phyloP scores from a whole-genome alignment of 2,329 filamentous ascomycete species.

The Fusarium veterinarium region DNA sequence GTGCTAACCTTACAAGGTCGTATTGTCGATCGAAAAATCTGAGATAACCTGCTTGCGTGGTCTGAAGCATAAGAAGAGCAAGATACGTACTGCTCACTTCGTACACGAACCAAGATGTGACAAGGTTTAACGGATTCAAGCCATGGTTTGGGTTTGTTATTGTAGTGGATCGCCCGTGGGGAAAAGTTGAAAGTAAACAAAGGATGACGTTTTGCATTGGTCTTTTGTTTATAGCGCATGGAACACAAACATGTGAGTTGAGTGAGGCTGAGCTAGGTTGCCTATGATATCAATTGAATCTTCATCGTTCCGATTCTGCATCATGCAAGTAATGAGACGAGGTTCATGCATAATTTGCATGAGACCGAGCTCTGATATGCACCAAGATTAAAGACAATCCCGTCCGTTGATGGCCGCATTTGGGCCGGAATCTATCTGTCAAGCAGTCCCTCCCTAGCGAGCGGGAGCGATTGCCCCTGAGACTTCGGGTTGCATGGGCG shows the following conservation, averaged over 20 bases:
- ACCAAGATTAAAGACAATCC: slow-evolving; percentile 4
- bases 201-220: slow-evolving; percentile 38
- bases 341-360: slow-evolving; percentile 36
- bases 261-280: neutral
- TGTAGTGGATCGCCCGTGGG: slow-evolving; percentile 35
- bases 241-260: neutral
- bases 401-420: slow-evolving; percentile 17
- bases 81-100: neutral
- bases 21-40: slow-evolving; percentile 26
- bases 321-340: slow-evolving; percentile 23
- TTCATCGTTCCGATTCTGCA: slow-evolving; percentile 10
- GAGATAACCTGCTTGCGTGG: slow-evolving; percentile 16
- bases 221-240: slow-evolving; percentile 36
- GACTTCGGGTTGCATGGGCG: slow-evolving; percentile 13
- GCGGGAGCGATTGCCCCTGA: slow-evolving; percentile 27
- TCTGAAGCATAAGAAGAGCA: slow-evolving; percentile 20
- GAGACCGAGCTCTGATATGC: slow-evolving; percentile 31
- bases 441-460: slow-evolving; percentile 13
- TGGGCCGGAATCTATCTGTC: slow-evolving; percentile 29
- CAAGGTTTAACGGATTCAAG: slow-evolving; percentile 29
- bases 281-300: neutral
- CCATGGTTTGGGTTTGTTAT: slow-evolving; percentile 21
- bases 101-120: slow-evolving; percentile 5
- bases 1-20: slow-evolving; percentile 16
- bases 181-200: slow-evolving; percentile 39